phyloP scores from a whole-genome alignment of 2,329 filamentous ascomycete genomes.

The Claviceps sp. region DNA sequence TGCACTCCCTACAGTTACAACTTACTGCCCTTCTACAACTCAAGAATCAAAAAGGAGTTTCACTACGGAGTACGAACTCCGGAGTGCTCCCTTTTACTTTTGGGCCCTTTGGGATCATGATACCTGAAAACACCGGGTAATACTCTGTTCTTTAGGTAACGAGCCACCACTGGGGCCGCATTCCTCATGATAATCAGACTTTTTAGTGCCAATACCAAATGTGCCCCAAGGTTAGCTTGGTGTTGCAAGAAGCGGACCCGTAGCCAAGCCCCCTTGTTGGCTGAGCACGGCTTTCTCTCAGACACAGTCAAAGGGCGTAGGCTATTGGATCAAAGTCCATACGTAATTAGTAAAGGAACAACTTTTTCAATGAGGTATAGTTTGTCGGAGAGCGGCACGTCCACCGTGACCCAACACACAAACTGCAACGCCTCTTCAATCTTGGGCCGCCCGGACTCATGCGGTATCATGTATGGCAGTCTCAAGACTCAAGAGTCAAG shows the following conservation, averaged over 20 bases:
- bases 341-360: no score
- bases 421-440: constrained; percentile 1
- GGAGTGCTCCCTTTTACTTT: not conserved
- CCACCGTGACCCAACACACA: constrained; percentile 1
- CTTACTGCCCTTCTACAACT: not conserved
- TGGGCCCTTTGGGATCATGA: not conserved
- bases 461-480: not conserved
- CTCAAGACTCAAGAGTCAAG: not conserved
- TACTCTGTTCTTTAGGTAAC: not conserved
- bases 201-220: constrained; percentile 1
- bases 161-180: constrained; percentile 1
- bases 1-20: not conserved
- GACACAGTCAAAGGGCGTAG: constrained; percentile 1
- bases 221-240: constrained; percentile 3
- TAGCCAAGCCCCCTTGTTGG: constrained; percentile 4
- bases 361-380: not conserved
- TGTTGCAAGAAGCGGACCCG: constrained; percentile 3
- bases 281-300: constrained; percentile 1
- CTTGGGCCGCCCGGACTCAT: not conserved
- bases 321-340: not conserved
- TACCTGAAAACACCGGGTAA: not conserved
- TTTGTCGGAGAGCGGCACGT: constrained; percentile 1
- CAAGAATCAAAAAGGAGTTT: not conserved
- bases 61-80: not conserved
- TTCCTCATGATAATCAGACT: constrained; percentile 3